These are phyloP conservation scores for Favolaschia claudopus DNA, from an alignment of 768 basidiomycete species.

Conservation along the genomic window DNA sequence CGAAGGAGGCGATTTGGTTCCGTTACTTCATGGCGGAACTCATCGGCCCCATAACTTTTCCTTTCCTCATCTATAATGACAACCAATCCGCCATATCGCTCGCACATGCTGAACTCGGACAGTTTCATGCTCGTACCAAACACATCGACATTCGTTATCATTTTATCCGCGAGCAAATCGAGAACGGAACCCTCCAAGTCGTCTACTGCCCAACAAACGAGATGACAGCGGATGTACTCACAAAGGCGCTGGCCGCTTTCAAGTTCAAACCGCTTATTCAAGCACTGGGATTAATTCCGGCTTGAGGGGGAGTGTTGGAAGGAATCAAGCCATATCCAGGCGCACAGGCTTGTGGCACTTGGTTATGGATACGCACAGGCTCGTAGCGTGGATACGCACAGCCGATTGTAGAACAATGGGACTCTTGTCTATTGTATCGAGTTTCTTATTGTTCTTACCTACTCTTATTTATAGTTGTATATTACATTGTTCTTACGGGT, in stretches of 20 bases:
- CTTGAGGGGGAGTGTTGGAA: constrained; percentile 22
- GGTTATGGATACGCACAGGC: no score
- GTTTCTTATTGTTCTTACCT: no score
- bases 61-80: constrained; percentile 13
- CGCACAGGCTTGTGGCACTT: no score
- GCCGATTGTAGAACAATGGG: no score
- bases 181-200: neutral
- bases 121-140: constrained; percentile 13
- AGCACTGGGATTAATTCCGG: constrained; percentile 9
- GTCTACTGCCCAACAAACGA: constrained; percentile 13
- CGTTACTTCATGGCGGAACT: constrained; percentile 30
- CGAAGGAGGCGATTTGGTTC: constrained; percentile 36
- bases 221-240: constrained; percentile 16
- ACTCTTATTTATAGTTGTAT: no score
- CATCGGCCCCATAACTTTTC: constrained; percentile 12
- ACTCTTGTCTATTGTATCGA: no score
- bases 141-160: constrained; percentile 17
- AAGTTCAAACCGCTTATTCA: constrained; percentile 14
- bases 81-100: constrained; percentile 13
- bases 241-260: constrained; percentile 11
- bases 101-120: constrained; percentile 9
- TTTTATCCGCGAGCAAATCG: constrained; percentile 9
- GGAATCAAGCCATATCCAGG: no score
- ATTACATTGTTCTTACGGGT: no score
- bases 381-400: no score